Evolutionary conservation across 306 rosid species (phyloP).

Genomic region (Cucumis cinereus): DNA sequence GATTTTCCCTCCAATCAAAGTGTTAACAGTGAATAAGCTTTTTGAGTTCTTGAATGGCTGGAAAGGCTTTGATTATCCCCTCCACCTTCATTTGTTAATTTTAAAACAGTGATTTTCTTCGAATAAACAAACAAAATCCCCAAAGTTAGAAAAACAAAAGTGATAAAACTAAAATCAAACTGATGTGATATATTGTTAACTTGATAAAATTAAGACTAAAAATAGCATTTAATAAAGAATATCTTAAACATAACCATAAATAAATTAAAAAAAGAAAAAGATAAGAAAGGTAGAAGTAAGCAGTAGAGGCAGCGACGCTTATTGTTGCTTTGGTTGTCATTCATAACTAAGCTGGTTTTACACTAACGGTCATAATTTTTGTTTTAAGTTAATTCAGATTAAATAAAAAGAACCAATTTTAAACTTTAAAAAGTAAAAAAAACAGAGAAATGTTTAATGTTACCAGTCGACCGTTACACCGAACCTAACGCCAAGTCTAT

Average conservation of each 20-base stretch:
- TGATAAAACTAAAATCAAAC: too few species aligned
- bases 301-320: neutral
- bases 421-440: neutral
- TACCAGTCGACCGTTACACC: constrained; percentile 59
- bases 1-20: neutral
- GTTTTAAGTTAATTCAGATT: neutral
- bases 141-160: too few species aligned
- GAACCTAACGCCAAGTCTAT: constrained; percentile 36
- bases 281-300: neutral
- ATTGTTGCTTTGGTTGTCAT: neutral
- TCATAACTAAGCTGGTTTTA: neutral
- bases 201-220: too few species aligned
- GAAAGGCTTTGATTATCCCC: too few species aligned
- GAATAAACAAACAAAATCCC: neutral
- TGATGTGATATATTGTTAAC: too few species aligned
- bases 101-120: neutral
- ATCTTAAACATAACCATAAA: too few species aligned
- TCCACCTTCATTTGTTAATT: neutral
- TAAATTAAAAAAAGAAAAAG: neutral
- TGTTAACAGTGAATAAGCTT: neutral
- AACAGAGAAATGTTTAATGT: neutral
- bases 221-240: too few species aligned
- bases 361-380: neutral
- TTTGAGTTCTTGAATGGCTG: too few species aligned
- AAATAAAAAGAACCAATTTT: neutral